Base-by-base conservation (phyloP, 352 stramenopile genomes). In the Aphanomyces astaci region DNA sequence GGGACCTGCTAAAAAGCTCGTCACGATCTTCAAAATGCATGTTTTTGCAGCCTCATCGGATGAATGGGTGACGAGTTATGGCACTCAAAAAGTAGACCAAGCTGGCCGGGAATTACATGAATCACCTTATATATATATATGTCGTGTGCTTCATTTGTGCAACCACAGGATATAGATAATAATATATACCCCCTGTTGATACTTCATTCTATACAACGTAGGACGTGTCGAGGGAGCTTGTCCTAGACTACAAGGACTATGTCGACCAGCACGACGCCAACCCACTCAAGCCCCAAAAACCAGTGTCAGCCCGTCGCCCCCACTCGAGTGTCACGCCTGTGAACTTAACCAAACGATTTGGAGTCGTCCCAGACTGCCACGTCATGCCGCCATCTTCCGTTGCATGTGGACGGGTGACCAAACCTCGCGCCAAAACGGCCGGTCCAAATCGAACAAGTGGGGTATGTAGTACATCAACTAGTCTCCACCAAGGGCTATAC, bases 211-310 rank as follows among this genome's bases (percentile, higher is more conserved):
- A n/a, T n/a, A n/a, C n/a, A n/a, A n/a, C 31, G 9, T 46, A 87
- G 78, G 75, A 89, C 51, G 78, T 86, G 13, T 84, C 83, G 4
- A 73, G 83, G 0, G 72, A 87, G 30, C 83, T 90, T 56, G 77
- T 90, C 63, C 72, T 90, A 24, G 79, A 88, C 62, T 89, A 92
- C 55, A 77, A 82, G 13, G 45, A 53, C 45, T 9, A 25, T 7
- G 9, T 53, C 45, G 22, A 53, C 45, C 36, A 43, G 36, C 36
- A 43, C 7, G 7, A 43, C 36, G 15, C 7, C 36, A 43, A 15
- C 36, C 36, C 36, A 43, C 36, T 43, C 36, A 43, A 15, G 36
- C 36, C 36, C 7, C 36, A 43, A 15, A 43, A 43, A 43, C 36
- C 36, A 7, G 15, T 43, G 36, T 43, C 36, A 7, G 36, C 36